Evolutionary conservation across 371 early-diverging fungal species (phyloP).

Genomic region (Saksenaea vasiformis): DNA sequence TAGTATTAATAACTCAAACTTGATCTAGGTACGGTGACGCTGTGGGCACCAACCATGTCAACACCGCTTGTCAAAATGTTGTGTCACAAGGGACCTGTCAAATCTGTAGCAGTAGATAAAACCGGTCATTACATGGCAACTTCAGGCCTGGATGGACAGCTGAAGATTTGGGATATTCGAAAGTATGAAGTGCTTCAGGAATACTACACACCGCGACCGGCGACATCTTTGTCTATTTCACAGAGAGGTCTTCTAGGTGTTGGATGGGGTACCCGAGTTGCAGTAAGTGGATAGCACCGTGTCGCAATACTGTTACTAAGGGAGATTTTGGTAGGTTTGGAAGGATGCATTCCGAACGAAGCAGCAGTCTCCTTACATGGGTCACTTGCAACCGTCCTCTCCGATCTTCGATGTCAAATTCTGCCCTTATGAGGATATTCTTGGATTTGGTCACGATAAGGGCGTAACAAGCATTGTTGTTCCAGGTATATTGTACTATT

Average conservation of each 20-base stretch:
- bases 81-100: slow-evolving; percentile 89
- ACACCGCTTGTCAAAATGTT: slow-evolving; percentile 93
- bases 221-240: slow-evolving; percentile 75
- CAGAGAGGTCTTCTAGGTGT: slow-evolving; percentile 90
- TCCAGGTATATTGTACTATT: slow-evolving; percentile 65
- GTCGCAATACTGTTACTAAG: neutral
- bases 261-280: slow-evolving; percentile 76
- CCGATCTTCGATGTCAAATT: slow-evolving; percentile 70
- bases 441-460: slow-evolving; percentile 86
- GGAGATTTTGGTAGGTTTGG: slow-evolving; percentile 63
- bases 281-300: slow-evolving; percentile 37
- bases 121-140: slow-evolving; percentile 94
- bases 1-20: neutral
- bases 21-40: slow-evolving; percentile 70
- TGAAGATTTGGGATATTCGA: slow-evolving; percentile 97
- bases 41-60: slow-evolving; percentile 92
- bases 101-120: slow-evolving; percentile 85
- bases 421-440: slow-evolving; percentile 97
- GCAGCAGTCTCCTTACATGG: slow-evolving; percentile 88
- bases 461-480: slow-evolving; percentile 89
- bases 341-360: slow-evolving; percentile 82
- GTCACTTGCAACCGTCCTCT: slow-evolving; percentile 68
- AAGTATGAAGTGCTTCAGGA: slow-evolving; percentile 81
- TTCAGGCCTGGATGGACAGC: slow-evolving; percentile 85
- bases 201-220: slow-evolving; percentile 79